Conservation (phyloP, 2,329 filamentous ascomycete species). For the Pseudogymnoascus verrucosus region DNA sequence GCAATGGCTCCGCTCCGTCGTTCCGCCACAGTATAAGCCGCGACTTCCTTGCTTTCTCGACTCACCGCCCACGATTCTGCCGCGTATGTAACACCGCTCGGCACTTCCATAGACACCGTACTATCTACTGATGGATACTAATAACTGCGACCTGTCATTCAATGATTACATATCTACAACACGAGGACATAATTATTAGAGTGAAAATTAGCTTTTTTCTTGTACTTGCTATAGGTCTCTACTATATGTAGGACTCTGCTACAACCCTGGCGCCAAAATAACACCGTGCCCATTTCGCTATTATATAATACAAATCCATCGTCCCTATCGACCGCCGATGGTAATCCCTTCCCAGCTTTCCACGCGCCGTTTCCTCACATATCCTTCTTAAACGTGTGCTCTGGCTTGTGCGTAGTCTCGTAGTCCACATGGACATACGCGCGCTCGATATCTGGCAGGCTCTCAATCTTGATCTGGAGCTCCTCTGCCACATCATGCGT, state of each 20-base stretch:
- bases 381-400: constrained; percentile 61
- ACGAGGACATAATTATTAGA: background rate
- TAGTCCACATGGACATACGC: constrained; percentile 97
- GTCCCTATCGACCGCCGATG: background rate
- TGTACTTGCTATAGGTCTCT: background rate
- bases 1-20: constrained; percentile 7
- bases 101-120: background rate
- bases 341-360: background rate
- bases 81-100: background rate
- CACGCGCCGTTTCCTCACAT: constrained; percentile 29
- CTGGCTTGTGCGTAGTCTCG: constrained; percentile 90
- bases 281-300: background rate
- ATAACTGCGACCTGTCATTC: background rate
- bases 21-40: background rate
- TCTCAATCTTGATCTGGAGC: constrained; percentile 89
- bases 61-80: constrained; percentile 2
- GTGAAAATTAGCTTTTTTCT: background rate
- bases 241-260: background rate
- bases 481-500: constrained; percentile 93
- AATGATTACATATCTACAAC: background rate
- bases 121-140: background rate
- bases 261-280: background rate
- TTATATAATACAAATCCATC: background rate
- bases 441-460: constrained; percentile 81
- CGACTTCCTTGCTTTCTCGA: background rate